These are phyloP conservation scores for Stylosanthes scabra DNA, from an alignment of 331 rosid genomes.

Conservation along the genomic window DNA sequence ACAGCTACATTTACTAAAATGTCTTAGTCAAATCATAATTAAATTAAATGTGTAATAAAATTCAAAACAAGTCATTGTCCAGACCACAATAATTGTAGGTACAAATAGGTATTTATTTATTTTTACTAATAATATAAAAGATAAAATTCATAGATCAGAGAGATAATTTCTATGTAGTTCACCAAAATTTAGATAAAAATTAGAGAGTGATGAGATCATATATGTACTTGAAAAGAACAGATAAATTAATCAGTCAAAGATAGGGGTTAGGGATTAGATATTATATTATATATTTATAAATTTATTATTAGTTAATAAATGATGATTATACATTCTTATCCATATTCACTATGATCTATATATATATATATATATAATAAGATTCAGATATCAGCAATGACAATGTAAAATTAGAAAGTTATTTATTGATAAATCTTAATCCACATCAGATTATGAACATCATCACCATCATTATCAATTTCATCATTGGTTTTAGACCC, in stretches of 20 bases:
- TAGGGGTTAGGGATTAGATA: constrained; percentile 3
- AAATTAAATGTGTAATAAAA: constrained; percentile 3
- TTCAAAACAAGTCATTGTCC: constrained; percentile 21
- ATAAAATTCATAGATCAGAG: not conserved
- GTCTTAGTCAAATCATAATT: constrained; percentile 16
- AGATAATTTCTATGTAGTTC: not conserved
- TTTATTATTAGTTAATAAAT: not conserved
- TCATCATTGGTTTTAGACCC: constrained; percentile 35
- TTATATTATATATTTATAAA: not conserved
- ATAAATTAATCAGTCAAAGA: constrained; percentile 38
- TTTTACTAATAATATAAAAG: not conserved
- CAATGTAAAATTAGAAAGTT: not conserved
- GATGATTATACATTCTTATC: constrained; percentile 33
- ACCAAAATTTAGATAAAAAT: not conserved
- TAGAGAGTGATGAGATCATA: not conserved
- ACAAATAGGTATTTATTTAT: not conserved
- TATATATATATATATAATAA: too few species aligned
- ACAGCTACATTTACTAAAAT: not conserved
- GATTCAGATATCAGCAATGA: constrained; percentile 17
- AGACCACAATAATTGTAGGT: constrained; percentile 19
- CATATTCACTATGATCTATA: constrained; percentile 23
- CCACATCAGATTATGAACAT: not conserved
- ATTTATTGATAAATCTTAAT: not conserved
- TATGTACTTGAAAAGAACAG: constrained; percentile 23
- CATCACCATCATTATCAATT: constrained; percentile 36